Evolutionary conservation across 805 yeast genomes (phyloP), one percentile per base, ranked within the genome.

Genomic region (Alloascoidea hylecoeti): DNA sequence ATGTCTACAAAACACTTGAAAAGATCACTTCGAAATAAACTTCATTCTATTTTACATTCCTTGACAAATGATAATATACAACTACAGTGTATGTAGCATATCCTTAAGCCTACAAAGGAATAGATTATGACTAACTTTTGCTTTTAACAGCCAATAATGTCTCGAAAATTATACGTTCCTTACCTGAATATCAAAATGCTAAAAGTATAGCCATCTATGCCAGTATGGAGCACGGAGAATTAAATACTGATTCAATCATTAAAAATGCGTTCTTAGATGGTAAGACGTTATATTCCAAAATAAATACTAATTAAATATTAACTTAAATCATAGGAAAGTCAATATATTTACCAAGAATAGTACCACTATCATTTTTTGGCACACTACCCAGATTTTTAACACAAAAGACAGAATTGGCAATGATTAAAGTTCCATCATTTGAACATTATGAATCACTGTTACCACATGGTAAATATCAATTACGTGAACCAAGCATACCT

Each of bases 201-300:
- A 46, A 49, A 5, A 61, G 52, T 3, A 52, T 86, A 2, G 95
- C 79, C 0, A 50, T 84, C 18, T 88, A 72, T 49, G 71, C 86
- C 81, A 75, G 70, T 52, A 78, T 88, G 86, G 84, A 78, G 2
- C 45, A 56, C 15, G 66, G 74, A 37, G 96, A 88, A 55, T 61
- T 81, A 1, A 69, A 70, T 40, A 86, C 96, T 0, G 47, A 53
- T 5, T 52, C 51, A 0, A 54, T 86, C 6, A 69, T 88, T 2
- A 46, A 60, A 34, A 42, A 60, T 14, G 70, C 82, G 5, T 75
- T 80, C 39, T 49, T 49, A 0, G 54, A 60, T 37, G 58, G 64
- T 2, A 78, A 77, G 43, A 38, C 43, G 2, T 76, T 80, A 0
- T 82, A 62, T 46, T 53, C 14, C 18, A 19, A 15, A 15, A 9